A percentile compares a stretch with the other conserved stretches of the same genome.
Conservation (phyloP, 108 stramenopile species). For the Craspedostauros australis region DNA sequence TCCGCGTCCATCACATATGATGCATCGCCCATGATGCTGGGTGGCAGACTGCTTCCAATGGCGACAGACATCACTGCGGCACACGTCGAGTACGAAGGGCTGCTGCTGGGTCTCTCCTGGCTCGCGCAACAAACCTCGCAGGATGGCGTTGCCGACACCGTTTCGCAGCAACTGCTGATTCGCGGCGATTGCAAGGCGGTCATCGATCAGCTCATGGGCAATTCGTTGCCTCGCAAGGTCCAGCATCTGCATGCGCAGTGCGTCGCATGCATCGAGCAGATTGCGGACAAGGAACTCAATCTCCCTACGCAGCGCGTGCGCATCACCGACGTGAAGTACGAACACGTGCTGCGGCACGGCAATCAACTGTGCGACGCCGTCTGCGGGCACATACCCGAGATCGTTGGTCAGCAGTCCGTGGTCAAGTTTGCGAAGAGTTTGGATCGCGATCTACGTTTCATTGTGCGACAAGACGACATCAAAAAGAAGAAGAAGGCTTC, state of each 20-base stretch:
- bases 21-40: conserved; percentile 25
- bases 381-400: conserved; percentile 25
- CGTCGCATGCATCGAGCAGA: conserved; percentile 3
- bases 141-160: background rate
- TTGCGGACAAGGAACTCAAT: conserved; percentile 2
- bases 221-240: conserved; percentile 48
- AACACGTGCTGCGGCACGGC: conserved; percentile 46
- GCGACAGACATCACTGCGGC: conserved; percentile 47
- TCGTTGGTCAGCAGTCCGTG: background rate
- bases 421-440: too few species aligned
- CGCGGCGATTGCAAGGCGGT: conserved; percentile 75
- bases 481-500: too few species aligned
- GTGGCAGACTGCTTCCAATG: conserved; percentile 26
- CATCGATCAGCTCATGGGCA: conserved; percentile 53
- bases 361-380: conserved; percentile 51
- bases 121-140: conserved; percentile 4
- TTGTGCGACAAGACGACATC: too few species aligned
- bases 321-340: conserved; percentile 14
- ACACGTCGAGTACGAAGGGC: conserved; percentile 62
- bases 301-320: background rate
- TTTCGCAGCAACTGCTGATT: conserved; percentile 18
- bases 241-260: conserved; percentile 25
- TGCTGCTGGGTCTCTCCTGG: conserved; percentile 52
- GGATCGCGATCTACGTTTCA: too few species aligned
- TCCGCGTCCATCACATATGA: conserved; percentile 8